Percentiles rank a stretch among this genome's conserved stretches.
Conservation (phyloP, 23 red algal genomes). For the Gracilaria domingensis region DNA sequence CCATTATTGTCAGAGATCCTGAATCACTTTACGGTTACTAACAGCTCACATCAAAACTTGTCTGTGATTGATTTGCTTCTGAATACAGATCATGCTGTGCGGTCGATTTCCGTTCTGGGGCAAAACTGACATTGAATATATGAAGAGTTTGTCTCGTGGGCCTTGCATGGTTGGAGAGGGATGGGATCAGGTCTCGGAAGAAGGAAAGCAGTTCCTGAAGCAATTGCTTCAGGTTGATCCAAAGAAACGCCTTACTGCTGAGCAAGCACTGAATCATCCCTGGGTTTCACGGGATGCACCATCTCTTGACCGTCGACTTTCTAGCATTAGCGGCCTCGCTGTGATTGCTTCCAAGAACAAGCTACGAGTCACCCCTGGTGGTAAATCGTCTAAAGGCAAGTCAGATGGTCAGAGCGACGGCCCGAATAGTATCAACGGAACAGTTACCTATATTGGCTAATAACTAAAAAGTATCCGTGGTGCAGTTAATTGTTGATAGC, state of each 20-base stretch:
- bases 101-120: conserved; percentile 91
- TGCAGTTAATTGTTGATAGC: neutral
- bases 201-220: conserved; percentile 75
- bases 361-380: conserved; percentile 2
- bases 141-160: conserved; percentile 67
- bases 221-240: conserved; percentile 85
- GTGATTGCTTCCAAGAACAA: conserved; percentile 60
- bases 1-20: neutral
- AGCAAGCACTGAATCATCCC: conserved; percentile 66
- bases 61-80: neutral
- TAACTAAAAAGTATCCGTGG: conserved; percentile 21
- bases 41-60: neutral
- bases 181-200: conserved; percentile 84
- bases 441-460: conserved; percentile 8
- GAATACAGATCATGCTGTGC: conserved; percentile 71
- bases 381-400: neutral
- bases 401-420: neutral
- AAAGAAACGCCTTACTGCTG: conserved; percentile 84
- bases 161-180: conserved; percentile 70
- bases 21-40: neutral
- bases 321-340: conserved; percentile 55
- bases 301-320: conserved; percentile 49
- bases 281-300: conserved; percentile 73
- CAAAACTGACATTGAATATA: conserved; percentile 84
- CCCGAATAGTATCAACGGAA: conserved; percentile 17